phyloP scores from a whole-genome alignment of 2,329 filamentous ascomycete genomes.

The Fusarium mexicanum region DNA sequence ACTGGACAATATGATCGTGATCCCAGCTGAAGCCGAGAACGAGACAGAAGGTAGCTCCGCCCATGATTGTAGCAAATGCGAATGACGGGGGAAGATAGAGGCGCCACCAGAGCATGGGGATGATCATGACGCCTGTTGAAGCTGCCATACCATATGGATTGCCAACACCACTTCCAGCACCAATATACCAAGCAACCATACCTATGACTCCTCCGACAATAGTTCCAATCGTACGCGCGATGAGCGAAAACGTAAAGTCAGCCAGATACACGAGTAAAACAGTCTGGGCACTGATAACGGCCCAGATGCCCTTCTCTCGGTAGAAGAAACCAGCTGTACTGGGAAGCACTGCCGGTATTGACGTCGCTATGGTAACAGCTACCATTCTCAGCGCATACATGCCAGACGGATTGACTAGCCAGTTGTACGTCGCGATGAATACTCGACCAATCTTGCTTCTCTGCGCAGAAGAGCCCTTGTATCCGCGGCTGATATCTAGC shows the following conservation, averaged over 20 bases:
- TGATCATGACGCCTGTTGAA: slow-evolving; percentile 51
- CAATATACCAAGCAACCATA: slow-evolving; percentile 61
- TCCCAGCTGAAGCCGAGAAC: slow-evolving; percentile 60
- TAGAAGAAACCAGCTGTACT: slow-evolving; percentile 60
- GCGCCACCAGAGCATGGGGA: slow-evolving; percentile 49
- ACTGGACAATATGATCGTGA: slow-evolving; percentile 52
- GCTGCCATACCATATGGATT: slow-evolving; percentile 62
- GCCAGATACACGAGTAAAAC: slow-evolving; percentile 59
- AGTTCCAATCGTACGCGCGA: slow-evolving; percentile 54
- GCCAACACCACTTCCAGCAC: slow-evolving; percentile 57
- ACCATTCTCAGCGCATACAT: slow-evolving; percentile 60
- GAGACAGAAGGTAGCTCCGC: slow-evolving; percentile 52
- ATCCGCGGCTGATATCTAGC: slow-evolving; percentile 49
- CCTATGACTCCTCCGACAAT: slow-evolving; percentile 58
- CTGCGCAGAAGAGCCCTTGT: slow-evolving; percentile 15
- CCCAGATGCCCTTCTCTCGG: slow-evolving; percentile 62
- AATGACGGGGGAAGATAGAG: slow-evolving; percentile 47
- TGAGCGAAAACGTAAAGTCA: slow-evolving; percentile 59
- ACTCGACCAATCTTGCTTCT: slow-evolving; percentile 35
- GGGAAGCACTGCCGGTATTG: slow-evolving; percentile 55
- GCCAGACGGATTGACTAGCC: slow-evolving; percentile 54
- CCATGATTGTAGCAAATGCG: slow-evolving; percentile 46
- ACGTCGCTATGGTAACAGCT: slow-evolving; percentile 55
- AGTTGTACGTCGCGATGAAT: slow-evolving; percentile 49
- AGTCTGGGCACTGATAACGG: slow-evolving; percentile 61